Evolutionary conservation across 2,329 filamentous ascomycete species (phyloP), one percentile per base, ranked within the genome.

Genomic region (Fusarium sp.): DNA sequence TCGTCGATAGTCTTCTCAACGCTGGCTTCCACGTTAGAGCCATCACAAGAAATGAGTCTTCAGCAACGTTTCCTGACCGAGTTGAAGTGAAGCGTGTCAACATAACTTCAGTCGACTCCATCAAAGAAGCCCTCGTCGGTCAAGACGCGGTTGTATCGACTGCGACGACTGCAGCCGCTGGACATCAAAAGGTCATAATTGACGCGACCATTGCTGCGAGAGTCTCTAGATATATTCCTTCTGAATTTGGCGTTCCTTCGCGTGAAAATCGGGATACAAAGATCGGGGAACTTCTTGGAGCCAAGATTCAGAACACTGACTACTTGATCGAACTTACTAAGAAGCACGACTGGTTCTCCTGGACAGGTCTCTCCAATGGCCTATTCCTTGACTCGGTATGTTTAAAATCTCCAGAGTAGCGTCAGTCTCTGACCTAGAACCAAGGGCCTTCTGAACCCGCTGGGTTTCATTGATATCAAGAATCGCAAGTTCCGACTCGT

Each of bases 221-320:
- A 5, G 43, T 63, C 0, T 17, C 49, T 7, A 43, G 58, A 1
- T 63, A 63, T 1, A 57, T 63, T 4, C 59, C 59, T 0, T 63
- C 59, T 0, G 59, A 63, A 3, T 63, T 63, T 7, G 59, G 59
- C 13, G 27, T 63, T 4, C 58, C 58, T 2, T 62, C 58, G 14
- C 57, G 48, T 4, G 27, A 45, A 8, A 49, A 63, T 2, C 20
- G 58, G 4, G 27, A 63, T 1, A 45, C 23, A 5, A 63, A 63
- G 14, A 63, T 63, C 4, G 57, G 57, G 1, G 47, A 36, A 1
- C 42, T 62, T 6, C 23, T 62, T 2, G 2, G 20, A 2, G 45
- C 41, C 0, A 62, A 62, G 36, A 18, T 62, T 0, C 13, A 37
- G 6, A 62, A 62, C 7, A 62, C 57, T 11, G 57, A 62, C 29